Percentiles rank a stretch among this genome's conserved stretches.
Evolutionary conservation across 495 filamentous ascomycete genomes (phyloP).

Genomic region (Talaromyces stipitatus): DNA sequence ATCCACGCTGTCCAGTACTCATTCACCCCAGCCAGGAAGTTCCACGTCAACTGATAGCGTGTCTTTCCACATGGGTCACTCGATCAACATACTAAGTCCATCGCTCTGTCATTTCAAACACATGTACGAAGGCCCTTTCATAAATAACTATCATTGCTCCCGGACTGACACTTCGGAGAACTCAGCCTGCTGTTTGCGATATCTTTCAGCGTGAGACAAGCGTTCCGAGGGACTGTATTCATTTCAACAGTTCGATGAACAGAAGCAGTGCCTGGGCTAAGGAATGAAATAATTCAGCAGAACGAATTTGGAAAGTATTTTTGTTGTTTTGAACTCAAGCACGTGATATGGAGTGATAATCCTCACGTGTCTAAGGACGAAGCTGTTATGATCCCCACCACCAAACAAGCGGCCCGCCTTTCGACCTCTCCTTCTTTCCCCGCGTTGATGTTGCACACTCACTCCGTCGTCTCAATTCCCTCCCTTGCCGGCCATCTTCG

Average conservation of each 20-base stretch:
- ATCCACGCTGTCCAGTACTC: neutral
- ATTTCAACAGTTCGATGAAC: neutral
- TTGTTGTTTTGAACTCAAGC: neutral
- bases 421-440: neutral
- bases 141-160: neutral
- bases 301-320: neutral
- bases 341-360: neutral
- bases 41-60: slow-evolving; percentile 4
- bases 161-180: neutral
- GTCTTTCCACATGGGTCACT: neutral
- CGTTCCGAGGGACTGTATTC: too few species aligned
- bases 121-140: neutral
- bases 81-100: neutral
- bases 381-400: neutral
- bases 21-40: neutral
- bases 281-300: neutral
- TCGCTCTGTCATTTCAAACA: neutral
- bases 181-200: neutral
- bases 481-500: neutral
- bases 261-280: neutral
- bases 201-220: neutral
- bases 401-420: neutral
- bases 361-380: neutral
- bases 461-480: neutral
- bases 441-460: neutral